Base-by-base conservation (phyloP, 768 basidiomycete species). In the Leccinum imitatum region DNA sequence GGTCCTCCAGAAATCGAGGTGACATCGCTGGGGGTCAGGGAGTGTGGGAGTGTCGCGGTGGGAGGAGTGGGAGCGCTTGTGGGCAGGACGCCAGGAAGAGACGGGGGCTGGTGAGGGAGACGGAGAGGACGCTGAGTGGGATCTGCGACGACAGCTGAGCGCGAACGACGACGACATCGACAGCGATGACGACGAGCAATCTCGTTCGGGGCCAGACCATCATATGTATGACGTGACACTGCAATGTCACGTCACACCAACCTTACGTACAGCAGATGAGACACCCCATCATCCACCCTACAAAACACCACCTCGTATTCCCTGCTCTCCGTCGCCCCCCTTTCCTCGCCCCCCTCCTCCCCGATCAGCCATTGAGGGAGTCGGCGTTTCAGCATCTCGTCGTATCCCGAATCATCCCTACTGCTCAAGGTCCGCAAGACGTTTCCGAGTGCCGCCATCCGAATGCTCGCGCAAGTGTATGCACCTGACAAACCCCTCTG, bases 1-100 rank as follows among this genome's bases (percentile, higher is more conserved):
- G 57, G 78, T 78, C 60, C 81, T 74, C 80, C 82, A 84, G 27
- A 73, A 67, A 61, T 85, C 84, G 30, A 82, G 72, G 66, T 82
- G 83, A 79, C 80, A 82, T 70, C 76, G 83, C 57, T 78, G 78
- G 6, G 78, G 58, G 64, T 78, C 70, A 60, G 73, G 70, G 63
- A 73, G 64, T 50, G 72, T 70, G 33, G 78, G 73, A 51, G 68
- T 69, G 58, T 71, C 68, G 51, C 70, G 67, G 54, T 73, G 73
- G 56, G 75, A 76, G n/a, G 80, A 78, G 56, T 79, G 77, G 11
- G 79, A 72, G 60, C 86, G 78, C 67, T 87, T 87, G 54, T 74
- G 73, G 4, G 84, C 73, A 33, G 71, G 69, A 57, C 78, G 77
- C 78, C 76, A 79, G 6, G 75, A 65, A 56, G 73, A 59, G 10